These are phyloP conservation scores for Globisporangium barbulae DNA, from an alignment of 352 stramenopile genomes.

Conservation along the genomic window DNA sequence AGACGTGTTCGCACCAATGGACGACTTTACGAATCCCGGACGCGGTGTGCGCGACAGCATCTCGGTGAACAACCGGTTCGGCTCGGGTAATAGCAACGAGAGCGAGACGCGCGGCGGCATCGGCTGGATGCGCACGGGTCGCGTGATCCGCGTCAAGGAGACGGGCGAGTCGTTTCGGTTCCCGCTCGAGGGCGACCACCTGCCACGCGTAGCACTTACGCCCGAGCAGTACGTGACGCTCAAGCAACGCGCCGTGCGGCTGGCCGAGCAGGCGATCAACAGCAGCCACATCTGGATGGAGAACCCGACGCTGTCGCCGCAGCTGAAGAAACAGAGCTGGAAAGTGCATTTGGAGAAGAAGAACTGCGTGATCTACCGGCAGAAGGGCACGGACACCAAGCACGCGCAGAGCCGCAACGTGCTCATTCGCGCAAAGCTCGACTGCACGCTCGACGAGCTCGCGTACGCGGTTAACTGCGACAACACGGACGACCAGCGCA, in stretches of 20 bases:
- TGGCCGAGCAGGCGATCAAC: constrained; percentile 44
- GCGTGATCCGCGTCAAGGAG: constrained; percentile 69
- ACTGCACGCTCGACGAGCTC: constrained; percentile 69
- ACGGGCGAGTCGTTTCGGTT: constrained; percentile 71
- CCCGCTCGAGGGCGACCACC: constrained; percentile 55
- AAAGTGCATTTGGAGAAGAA: constrained; percentile 71
- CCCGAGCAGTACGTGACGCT: constrained; percentile 27
- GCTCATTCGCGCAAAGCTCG: constrained; percentile 60
- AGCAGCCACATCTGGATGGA: constrained; percentile 58
- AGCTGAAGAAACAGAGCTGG: constrained; percentile 59
- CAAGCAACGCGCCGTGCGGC: constrained; percentile 25
- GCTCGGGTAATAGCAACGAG: background rate
- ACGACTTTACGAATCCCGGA: constrained; percentile 13
- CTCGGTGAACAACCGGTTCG: constrained; percentile 1
- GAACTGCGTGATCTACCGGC: constrained; percentile 67
- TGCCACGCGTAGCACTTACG: constrained; percentile 40
- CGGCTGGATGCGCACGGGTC: constrained; percentile 64
- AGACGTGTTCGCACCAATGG: constrained; percentile 7
- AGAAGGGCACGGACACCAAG: constrained; percentile 36
- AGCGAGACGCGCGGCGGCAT: constrained; percentile 39
- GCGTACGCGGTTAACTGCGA: constrained; percentile 60
- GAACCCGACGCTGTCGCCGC: constrained; percentile 55
- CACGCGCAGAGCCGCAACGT: constrained; percentile 40
- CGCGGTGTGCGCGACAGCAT: constrained; percentile 34
- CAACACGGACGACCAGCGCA: constrained; percentile 59